Evolutionary conservation across 108 stramenopile species (phyloP).

Genomic region (Conticribra guillardii): DNA sequence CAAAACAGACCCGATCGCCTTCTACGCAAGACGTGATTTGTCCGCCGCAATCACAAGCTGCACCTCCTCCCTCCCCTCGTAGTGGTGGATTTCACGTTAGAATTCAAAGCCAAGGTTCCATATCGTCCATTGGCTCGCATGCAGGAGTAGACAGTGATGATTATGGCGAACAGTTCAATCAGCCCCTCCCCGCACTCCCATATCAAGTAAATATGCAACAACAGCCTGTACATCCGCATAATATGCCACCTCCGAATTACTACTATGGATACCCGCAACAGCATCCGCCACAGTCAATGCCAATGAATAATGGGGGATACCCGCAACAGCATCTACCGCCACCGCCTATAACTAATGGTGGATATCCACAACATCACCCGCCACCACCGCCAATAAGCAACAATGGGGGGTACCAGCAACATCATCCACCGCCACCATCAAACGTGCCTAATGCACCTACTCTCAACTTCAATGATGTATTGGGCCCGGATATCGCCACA

Average conservation of each 20-base stretch:
- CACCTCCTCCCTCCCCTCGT: slow-evolving; percentile 7
- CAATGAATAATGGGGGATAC: not conserved
- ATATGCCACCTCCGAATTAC: not conserved
- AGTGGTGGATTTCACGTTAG: slow-evolving; percentile 35
- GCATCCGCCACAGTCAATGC: slow-evolving; percentile 6
- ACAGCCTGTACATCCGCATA: not conserved
- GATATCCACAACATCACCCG: slow-evolving; percentile 8
- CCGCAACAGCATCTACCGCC: slow-evolving; percentile 16
- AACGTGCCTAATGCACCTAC: not conserved
- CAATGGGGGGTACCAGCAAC: not conserved
- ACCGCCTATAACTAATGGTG: slow-evolving; percentile 1
- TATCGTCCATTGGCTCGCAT: slow-evolving; percentile 36
- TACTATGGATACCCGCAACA: slow-evolving; percentile 12
- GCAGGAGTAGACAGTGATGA: slow-evolving; percentile 32
- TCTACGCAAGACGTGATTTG: slow-evolving; percentile 24
- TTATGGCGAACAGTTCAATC: not conserved
- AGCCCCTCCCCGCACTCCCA: not conserved
- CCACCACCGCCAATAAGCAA: slow-evolving; percentile 16
- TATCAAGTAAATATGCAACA: slow-evolving; percentile 1
- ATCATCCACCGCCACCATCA: slow-evolving; percentile 10
- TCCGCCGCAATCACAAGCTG: slow-evolving; percentile 13
- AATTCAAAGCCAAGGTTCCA: slow-evolving; percentile 33
- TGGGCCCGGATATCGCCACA: slow-evolving; percentile 36
- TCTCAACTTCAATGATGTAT: slow-evolving; percentile 25
- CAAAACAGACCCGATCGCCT: slow-evolving; percentile 3